Evolutionary conservation across 345 rosid genomes (phyloP).

Genomic region (Gossypium stocksii): DNA sequence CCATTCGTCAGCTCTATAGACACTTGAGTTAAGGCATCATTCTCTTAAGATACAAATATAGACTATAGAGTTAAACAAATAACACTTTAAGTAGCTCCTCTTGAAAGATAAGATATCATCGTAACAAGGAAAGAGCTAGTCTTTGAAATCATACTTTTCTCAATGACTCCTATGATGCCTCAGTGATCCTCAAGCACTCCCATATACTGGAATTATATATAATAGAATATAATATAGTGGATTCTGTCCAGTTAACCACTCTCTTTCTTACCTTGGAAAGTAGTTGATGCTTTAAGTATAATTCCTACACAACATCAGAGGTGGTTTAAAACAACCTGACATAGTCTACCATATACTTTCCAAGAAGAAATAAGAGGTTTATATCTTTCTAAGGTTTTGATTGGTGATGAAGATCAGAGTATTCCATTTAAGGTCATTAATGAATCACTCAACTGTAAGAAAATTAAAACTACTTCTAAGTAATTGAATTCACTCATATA

Average conservation of each 20-base stretch:
- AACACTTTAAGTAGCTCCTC: background rate
- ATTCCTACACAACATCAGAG: background rate
- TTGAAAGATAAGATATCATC: background rate
- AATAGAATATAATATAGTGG: background rate
- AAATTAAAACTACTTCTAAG: background rate
- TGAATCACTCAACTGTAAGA: background rate
- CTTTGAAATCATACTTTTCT: background rate
- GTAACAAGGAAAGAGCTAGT: background rate
- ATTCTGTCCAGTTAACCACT: background rate
- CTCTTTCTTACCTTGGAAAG: background rate
- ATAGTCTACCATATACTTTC: background rate
- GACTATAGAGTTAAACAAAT: background rate
- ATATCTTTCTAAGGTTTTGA: background rate
- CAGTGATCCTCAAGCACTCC: background rate
- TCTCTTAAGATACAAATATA: background rate
- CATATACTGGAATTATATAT: background rate
- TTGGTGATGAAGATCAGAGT: background rate
- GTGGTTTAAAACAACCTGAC: background rate
- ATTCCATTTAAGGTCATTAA: slow-evolving; percentile 1
- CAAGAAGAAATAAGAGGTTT: background rate
- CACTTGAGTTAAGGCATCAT: background rate
- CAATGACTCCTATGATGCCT: background rate
- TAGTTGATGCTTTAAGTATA: background rate
- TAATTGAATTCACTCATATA: slow-evolving; percentile 41
- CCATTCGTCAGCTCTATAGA: background rate